These are phyloP conservation scores for Pyricularia grisea DNA, from an alignment of 2,329 filamentous ascomycete genomes.

Conservation along the genomic window DNA sequence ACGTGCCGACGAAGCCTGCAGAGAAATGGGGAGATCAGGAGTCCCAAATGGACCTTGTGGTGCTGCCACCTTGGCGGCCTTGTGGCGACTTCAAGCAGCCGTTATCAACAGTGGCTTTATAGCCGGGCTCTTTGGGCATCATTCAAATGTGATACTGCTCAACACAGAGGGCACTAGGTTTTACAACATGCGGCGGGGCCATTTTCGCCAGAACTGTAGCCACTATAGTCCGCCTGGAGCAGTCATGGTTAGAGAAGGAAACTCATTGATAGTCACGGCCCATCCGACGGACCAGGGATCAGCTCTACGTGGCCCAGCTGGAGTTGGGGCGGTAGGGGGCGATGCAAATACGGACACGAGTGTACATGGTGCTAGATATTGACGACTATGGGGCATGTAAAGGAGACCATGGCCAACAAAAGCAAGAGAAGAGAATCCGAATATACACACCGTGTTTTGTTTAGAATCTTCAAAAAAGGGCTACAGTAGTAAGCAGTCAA, in stretches of 20 bases:
- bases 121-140: background rate
- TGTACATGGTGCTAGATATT: background rate
- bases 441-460: too few species aligned
- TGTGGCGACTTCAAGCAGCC: constrained; percentile 35
- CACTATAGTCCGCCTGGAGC: background rate
- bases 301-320: background rate
- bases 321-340: background rate
- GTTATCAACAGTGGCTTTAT: constrained; percentile 16
- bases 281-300: background rate
- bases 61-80: constrained; percentile 37
- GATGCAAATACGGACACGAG: background rate
- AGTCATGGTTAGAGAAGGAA: background rate
- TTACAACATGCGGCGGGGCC: constrained; percentile 2
- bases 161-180: constrained; percentile 9
- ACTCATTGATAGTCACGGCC: background rate
- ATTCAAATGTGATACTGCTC: constrained; percentile 9
- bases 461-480: background rate
- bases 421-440: too few species aligned
- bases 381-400: background rate
- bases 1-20: constrained; percentile 50
- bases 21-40: constrained; percentile 32
- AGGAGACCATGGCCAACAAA: background rate
- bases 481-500: background rate
- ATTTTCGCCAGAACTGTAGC: background rate
- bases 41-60: constrained; percentile 22